A percentile compares a stretch with the other conserved stretches of the same genome.
Evolutionary conservation across 371 early-diverging fungal species (phyloP).

Genomic region (Actinomortierella ambigua): DNA sequence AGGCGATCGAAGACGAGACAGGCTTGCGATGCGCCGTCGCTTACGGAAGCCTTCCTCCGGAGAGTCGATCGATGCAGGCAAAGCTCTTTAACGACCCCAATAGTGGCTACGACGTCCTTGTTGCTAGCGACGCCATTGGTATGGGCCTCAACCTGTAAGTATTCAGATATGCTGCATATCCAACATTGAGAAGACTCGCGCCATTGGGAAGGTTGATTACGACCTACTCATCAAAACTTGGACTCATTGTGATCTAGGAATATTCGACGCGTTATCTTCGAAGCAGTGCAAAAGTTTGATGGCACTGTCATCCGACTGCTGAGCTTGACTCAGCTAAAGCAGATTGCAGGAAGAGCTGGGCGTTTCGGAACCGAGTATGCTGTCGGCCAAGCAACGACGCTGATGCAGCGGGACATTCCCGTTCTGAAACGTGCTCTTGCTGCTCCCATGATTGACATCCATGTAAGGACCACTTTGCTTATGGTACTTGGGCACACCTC

Average conservation of each 20-base stretch:
- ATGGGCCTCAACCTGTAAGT: conserved; percentile 95
- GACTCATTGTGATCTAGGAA: conserved; percentile 53
- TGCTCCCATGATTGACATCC: conserved; percentile 16
- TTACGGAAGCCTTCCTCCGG: conserved; percentile 94
- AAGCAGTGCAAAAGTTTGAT: conserved; percentile 77
- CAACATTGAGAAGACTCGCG: too few species aligned
- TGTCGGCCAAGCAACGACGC: conserved; percentile 71
- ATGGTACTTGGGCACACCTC: not conserved
- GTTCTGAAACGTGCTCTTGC: conserved; percentile 30
- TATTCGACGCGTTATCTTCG: conserved; percentile 88
- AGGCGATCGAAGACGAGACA: conserved; percentile 76
- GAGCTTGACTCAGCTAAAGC: conserved; percentile 82
- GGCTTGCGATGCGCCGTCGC: conserved; percentile 87
- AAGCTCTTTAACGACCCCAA: conserved; percentile 86
- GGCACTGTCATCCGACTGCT: conserved; percentile 60
- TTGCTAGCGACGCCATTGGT: conserved; percentile 96
- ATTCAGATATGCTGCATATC: not conserved
- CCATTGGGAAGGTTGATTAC: too few species aligned
- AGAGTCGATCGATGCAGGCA: conserved; percentile 90
- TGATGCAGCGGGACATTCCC: conserved; percentile 35
- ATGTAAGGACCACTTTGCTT: not conserved
- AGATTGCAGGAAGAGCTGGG: conserved; percentile 97
- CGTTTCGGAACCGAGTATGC: conserved; percentile 76
- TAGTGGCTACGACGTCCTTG: conserved; percentile 82
- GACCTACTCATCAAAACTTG: too few species aligned